phyloP scores from a whole-genome alignment of 2,329 filamentous ascomycete genomes.

The Ascochyta rabiei region DNA sequence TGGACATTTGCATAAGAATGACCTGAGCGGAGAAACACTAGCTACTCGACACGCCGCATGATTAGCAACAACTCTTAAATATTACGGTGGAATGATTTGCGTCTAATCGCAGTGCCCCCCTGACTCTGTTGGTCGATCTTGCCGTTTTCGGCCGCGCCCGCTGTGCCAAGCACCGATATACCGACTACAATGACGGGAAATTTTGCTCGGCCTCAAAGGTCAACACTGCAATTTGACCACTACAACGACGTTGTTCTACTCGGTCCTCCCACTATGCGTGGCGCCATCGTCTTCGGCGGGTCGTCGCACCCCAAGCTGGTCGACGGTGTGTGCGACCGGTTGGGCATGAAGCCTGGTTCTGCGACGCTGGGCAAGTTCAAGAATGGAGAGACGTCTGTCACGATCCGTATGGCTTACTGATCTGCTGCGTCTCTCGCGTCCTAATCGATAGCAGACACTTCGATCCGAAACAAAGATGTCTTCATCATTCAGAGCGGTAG shows the following conservation, averaged over 20 bases:
- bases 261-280: constrained; percentile 61
- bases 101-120: neutral
- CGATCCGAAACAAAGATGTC: constrained; percentile 95
- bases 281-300: constrained; percentile 71
- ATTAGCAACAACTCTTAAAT: neutral
- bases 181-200: constrained; percentile 32
- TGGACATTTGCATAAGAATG: neutral
- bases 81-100: constrained; percentile 1
- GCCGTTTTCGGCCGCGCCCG: constrained; percentile 4
- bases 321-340: constrained; percentile 69
- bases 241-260: constrained; percentile 39
- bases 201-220: constrained; percentile 29
- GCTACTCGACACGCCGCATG: neutral
- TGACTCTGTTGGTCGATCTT: constrained; percentile 9
- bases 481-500: constrained; percentile 98
- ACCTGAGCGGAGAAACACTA: neutral
- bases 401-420: constrained; percentile 58
- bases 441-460: constrained; percentile 55
- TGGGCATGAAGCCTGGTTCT: constrained; percentile 65
- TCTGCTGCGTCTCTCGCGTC: constrained; percentile 12
- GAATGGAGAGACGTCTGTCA: constrained; percentile 73
- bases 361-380: constrained; percentile 70
- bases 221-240: constrained; percentile 28
- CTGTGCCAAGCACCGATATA: constrained; percentile 15
- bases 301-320: constrained; percentile 68